Percentiles rank a stretch among this genome's conserved stretches.
Evolutionary conservation across 2,329 filamentous ascomycete species (phyloP).

Genomic region (Penicillium sp.): DNA sequence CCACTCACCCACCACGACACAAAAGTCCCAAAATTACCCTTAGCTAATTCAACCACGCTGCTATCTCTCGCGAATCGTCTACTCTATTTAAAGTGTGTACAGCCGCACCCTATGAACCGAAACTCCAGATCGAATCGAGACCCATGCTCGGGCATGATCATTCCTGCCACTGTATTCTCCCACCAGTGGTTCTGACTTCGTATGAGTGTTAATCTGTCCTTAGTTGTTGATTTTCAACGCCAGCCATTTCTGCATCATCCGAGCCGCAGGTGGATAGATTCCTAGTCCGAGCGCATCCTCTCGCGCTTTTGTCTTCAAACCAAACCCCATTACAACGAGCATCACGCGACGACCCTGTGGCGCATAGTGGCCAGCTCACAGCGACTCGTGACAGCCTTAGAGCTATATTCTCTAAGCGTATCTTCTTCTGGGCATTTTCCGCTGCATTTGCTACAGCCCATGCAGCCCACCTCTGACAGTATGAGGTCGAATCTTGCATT

Average conservation of each 20-base stretch:
- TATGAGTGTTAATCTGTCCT: neutral
- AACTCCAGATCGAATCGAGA: neutral
- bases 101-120: neutral
- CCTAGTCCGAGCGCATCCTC: neutral
- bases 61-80: neutral
- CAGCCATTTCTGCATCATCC: neutral
- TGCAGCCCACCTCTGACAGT: neutral
- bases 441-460: neutral
- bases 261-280: neutral
- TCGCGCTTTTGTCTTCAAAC: neutral
- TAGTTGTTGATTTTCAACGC: neutral
- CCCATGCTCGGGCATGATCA: neutral
- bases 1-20: neutral
- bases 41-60: neutral
- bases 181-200: neutral
- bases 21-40: neutral
- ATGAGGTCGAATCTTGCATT: neutral
- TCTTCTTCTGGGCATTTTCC: neutral
- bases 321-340: slow-evolving; percentile 6
- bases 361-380: slow-evolving; percentile 5
- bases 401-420: neutral
- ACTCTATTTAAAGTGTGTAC: neutral
- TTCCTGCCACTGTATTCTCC: neutral
- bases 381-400: neutral
- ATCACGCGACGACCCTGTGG: slow-evolving; percentile 23